Evolutionary conservation across 345 rosid genomes (phyloP).

Genomic region (Orychophragmus violaceus): DNA sequence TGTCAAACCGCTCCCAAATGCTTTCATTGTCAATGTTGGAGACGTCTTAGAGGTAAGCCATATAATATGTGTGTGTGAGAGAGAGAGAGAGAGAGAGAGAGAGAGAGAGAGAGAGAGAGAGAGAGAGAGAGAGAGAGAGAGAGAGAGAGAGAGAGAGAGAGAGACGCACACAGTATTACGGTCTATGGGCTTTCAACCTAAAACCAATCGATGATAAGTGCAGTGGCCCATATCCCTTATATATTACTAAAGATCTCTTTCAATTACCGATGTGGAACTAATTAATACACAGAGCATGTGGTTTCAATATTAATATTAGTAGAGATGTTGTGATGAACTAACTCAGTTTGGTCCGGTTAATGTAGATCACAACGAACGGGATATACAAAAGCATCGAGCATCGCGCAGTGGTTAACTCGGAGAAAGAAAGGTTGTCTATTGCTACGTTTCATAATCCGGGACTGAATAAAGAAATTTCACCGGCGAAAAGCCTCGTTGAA

Average conservation of each 20-base stretch:
- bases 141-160: too few species aligned
- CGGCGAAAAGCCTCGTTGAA: conserved; percentile 22
- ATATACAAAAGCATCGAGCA: conserved; percentile 36
- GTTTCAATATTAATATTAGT: background rate
- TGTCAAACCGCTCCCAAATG: conserved; percentile 44
- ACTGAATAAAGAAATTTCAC: conserved; percentile 27
- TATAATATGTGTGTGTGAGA: background rate
- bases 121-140: too few species aligned
- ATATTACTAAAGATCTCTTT: too few species aligned
- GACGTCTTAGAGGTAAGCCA: conserved; percentile 38
- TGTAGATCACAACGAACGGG: conserved; percentile 38
- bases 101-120: too few species aligned
- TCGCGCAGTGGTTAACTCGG: conserved; percentile 31
- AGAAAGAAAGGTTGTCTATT: conserved; percentile 33
- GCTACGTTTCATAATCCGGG: conserved; percentile 29
- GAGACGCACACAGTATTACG: too few species aligned
- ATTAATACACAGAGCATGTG: too few species aligned
- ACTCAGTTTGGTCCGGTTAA: background rate
- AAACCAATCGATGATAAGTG: too few species aligned
- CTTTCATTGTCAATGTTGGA: conserved; percentile 54
- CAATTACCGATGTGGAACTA: too few species aligned
- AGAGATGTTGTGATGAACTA: background rate
- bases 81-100: background rate
- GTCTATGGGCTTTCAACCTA: too few species aligned
- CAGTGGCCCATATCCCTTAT: too few species aligned